A percentile compares a stretch with the other conserved stretches of the same genome.
phyloP scores from a whole-genome alignment of 1,284 basidiomycete genomes.

The Puccinia coronata region DNA sequence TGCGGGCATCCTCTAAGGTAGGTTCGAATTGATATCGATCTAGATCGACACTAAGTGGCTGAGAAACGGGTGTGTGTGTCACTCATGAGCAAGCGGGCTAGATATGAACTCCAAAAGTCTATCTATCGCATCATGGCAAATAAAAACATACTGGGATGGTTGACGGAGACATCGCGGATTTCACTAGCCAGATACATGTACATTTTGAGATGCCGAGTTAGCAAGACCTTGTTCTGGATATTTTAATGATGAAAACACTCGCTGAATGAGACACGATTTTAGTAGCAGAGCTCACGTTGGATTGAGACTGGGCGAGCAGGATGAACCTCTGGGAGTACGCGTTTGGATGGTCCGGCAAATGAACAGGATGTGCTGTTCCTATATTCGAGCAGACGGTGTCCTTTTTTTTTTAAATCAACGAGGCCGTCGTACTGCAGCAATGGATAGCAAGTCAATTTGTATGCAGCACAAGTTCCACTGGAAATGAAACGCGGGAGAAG shows the following conservation, averaged over 20 bases:
- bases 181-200: neutral
- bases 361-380: neutral
- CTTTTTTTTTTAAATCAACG: neutral
- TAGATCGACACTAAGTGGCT: neutral
- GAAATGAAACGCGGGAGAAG: neutral
- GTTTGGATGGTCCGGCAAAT: neutral
- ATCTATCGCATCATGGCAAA: neutral
- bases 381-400: neutral
- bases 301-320: neutral
- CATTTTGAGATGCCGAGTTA: neutral
- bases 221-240: neutral
- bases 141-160: neutral
- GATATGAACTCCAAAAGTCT: neutral
- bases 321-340: neutral
- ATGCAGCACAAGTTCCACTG: neutral
- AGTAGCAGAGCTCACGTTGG: constrained; percentile 1
- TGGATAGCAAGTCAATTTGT: no score
- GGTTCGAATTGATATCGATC: constrained; percentile 32
- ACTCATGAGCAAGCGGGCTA: neutral
- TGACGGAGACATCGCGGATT: constrained; percentile 12
- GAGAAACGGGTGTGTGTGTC: neutral
- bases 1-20: constrained; percentile 19
- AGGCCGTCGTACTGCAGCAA: neutral
- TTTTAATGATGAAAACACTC: neutral
- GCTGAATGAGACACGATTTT: neutral